Evolutionary conservation across 257 asterid genomes (phyloP), one percentile per base, ranked within the genome.

Genomic region (Ilex asprella): DNA sequence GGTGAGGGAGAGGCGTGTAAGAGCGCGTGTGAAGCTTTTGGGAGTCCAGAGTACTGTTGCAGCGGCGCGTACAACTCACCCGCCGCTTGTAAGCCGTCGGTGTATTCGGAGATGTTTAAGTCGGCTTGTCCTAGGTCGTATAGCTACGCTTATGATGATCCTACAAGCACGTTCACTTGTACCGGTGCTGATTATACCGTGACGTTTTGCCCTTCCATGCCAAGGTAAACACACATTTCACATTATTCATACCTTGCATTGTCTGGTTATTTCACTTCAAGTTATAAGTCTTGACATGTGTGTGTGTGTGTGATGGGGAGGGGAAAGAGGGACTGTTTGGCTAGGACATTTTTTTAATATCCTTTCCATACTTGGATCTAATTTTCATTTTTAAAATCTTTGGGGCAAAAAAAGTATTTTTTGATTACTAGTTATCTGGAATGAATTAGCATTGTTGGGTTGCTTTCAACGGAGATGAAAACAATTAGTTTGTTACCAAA

Each of bases 101-200:
- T 79, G 21, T 91, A 91, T 72, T 83, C 98, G 12, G 70, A 81
- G 76, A 72, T 91, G 95, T 91, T 91, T 54, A 91, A 91, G 86
- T 27, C 77, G 16, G 89, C 79, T 0, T 91, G 96, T 50, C 98
- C 96, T 10, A 82, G 96, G 60, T 88, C 98, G 0, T 91, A 91
- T 10, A 91, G 98, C 82, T 91, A 91, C 64, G 98, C 98, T 21
- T 91, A 91, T 54, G 98, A 91, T 62, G 97, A 91, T 71, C 96
- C 97, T 30, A 91, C 95, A 2, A 91, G 97, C 79, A 91, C 97
- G 41, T 91, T 91, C 74, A 91, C 98, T 11, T 91, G 98, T 73
- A 67, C 94, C 55, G 88, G 84, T 11, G 98, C 98, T 9, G 98
- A 85, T 66, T 91, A 91, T 66, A 82, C 91, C 14, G 60, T 91